Conservation (phyloP, 306 rosid genomes). For the Benincasa hispida region DNA sequence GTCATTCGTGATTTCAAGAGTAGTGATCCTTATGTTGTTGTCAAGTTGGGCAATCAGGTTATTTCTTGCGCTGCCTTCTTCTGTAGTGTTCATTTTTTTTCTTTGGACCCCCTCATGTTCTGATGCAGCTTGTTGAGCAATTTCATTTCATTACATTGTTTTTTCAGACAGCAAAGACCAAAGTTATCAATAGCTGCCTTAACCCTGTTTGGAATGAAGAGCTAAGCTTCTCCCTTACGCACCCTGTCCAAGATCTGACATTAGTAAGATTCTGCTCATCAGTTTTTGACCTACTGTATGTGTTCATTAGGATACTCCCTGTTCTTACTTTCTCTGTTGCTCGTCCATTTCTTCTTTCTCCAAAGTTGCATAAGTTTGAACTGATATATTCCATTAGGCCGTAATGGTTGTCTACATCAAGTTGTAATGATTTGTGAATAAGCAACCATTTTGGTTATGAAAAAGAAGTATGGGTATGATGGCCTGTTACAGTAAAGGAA, state of each 20-base stretch:
- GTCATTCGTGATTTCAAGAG: conserved; percentile 93
- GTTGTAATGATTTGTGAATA: not conserved
- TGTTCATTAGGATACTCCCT: not conserved
- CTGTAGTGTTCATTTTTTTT: not conserved
- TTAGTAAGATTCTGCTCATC: conserved; percentile 43
- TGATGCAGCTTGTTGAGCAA: conserved; percentile 1
- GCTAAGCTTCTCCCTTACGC: conserved; percentile 51
- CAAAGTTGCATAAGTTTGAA: not conserved
- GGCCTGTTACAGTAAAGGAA: not conserved
- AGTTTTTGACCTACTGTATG: not conserved
- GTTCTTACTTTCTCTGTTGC: not conserved
- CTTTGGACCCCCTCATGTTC: not conserved
- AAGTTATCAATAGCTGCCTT: conserved; percentile 84
- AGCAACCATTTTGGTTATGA: not conserved
- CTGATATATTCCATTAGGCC: not conserved
- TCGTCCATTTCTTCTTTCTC: not conserved
- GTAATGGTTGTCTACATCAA: not conserved
- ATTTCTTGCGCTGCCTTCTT: not conserved
- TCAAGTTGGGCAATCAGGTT: conserved; percentile 87
- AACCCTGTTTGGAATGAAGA: conserved; percentile 99
- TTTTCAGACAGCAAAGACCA: conserved; percentile 78
- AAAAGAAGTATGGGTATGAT: not conserved
- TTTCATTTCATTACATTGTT: conserved; percentile 19
- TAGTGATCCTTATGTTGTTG: conserved; percentile 95
- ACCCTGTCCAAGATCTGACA: conserved; percentile 52